Evolutionary conservation across 768 basidiomycete species (phyloP), one percentile per base, ranked within the genome.

Genomic region (Agrocybe praecox): DNA sequence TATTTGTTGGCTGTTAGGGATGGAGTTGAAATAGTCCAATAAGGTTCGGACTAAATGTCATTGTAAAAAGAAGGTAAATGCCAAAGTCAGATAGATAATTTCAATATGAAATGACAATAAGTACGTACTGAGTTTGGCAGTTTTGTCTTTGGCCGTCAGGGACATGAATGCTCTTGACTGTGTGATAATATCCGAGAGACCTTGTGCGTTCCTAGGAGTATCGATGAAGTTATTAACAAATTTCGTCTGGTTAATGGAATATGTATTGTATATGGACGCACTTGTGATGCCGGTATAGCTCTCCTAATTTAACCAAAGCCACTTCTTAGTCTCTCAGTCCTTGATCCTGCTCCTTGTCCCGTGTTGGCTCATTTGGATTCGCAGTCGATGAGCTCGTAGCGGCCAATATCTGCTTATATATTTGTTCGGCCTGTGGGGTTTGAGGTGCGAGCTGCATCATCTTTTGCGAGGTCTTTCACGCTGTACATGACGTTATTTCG

Each of bases 141-240:
- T 97, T 74, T 98, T 97, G 1, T 95, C 96, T 73, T 98, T 98
- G 15, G 96, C 96, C 0, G 94, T 92, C n/a, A 90, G 89, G 0
- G 92, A 88, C 83, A 96, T 92, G 78, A 96, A 94, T 0, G 85
- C 80, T 48, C 94, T 78, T 0, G 92, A 94, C 22, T 89, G 79
- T 0, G 86, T 90, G 52, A 97, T 92, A 33, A 96, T 87, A 53
- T 94, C 84, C 10, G 94, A 92, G 2, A 98, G 80, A 17, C 90
- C 91, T 58, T 87, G 72, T 18, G 92, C 87, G 76, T 98, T 90
- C 66, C 94, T 97, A 40, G 33, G 8, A 34, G n/a, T n/a, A n/a
- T n/a, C n/a, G n/a, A n/a, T n/a, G n/a, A n/a, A n/a, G n/a, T n/a
- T n/a, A n/a, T n/a, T n/a, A n/a, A n/a, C n/a, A n/a, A n/a, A n/a